Base-by-base conservation (phyloP, 2,329 filamentous ascomycete genomes). In the Aureobasidium sp. region DNA sequence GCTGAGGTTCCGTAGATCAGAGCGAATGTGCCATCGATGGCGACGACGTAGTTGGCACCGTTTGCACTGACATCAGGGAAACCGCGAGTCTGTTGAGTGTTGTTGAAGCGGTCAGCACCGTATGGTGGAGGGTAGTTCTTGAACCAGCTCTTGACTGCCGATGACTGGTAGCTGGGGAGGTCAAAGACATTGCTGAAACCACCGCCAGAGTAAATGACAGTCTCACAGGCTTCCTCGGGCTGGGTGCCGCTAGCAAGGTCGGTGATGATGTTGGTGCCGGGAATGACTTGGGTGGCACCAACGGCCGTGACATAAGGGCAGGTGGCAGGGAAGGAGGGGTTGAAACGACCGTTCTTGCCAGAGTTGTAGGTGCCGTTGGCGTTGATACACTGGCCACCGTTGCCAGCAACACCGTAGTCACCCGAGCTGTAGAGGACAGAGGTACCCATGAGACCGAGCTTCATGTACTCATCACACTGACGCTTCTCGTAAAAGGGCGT, bases 401-500 rank as follows among this genome's bases (percentile, higher is more conserved):
- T 68, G 25, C 67, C 67, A 21, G 69, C 69, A 8, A 73, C 71
- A 40, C 71, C 71, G 55, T 69, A 75, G 67, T 81, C 79, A n/a
- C 79, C 79, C 3, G 75, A 77, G 0, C 79, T 78, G 64, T 78
- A 80, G 35, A 83, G 62, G 17, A 84, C 70, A 1, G 77, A 77
- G 11, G 81, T 74, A 21, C 80, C 80, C 65, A 77, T 76, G 33
- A 82, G 74, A 19, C 77, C 80, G 2, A 83, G 75, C 71, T 84
- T 83, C 76, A 82, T 77, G 31, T 80, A 83, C 71, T 83, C 80
- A 60, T 74, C 70, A 67, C 81, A 83, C 69, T 84, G 81, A 3
- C 81, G 73, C 51, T 73, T 65, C 62, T 79, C 75, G 66, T 83
- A 84, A 60, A 70, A 71, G 6, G 73, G 70, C 1, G 78, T 75